Base-by-base conservation (phyloP, 2,329 filamentous ascomycete genomes). In the Fusarium zealandicum region DNA sequence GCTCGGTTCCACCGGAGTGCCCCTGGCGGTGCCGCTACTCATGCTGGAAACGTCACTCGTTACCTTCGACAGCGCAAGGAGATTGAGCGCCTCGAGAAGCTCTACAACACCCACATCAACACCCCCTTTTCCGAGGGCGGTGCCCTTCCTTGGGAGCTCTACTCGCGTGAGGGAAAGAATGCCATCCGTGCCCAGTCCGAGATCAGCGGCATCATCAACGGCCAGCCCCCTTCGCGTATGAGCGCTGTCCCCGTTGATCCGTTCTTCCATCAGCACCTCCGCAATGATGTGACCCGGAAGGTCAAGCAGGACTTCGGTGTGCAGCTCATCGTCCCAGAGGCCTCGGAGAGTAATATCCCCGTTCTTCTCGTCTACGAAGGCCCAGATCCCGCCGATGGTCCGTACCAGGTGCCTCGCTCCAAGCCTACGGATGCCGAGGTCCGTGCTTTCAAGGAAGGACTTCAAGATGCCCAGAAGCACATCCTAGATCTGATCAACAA, bases 61-160 rank as follows among this genome's bases (percentile, higher is more conserved):
- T 99, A 99, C 74, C 82, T 98, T 44, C 88, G 88, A 50, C 86
- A 95, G 68, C 89, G 90, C 38, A 84, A 87, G 65, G 90, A 93
- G 64, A 88, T 98, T 66, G 85, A 90, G 65, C 86, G 92, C 44
- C 81, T 99, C 12, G 92, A 97, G 78, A 85, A 83, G 54, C 76
- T 84, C 40, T 90, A 96, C 74, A 84, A 90, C 68, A 88, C 92
- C n/a, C 90, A 91, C 72, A 96, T 98, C 71, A 90, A 93, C 66
- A 87, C 92, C 2, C 90, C 92, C 1, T 83, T 82, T 59, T 82
- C 84, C 3, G 80, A 83, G 42, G 86, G 90, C 37, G 87, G 87
- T 30, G 86, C 86, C 10, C 84, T 90, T 37, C 87, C 88, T 0
- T 96, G 93, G 92, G 89, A 96, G 72, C 83, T 98, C 48, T 96